Evolutionary conservation across 768 basidiomycete species (phyloP), one percentile per base, ranked within the genome.

Genomic region (Leccinellum albellum): DNA sequence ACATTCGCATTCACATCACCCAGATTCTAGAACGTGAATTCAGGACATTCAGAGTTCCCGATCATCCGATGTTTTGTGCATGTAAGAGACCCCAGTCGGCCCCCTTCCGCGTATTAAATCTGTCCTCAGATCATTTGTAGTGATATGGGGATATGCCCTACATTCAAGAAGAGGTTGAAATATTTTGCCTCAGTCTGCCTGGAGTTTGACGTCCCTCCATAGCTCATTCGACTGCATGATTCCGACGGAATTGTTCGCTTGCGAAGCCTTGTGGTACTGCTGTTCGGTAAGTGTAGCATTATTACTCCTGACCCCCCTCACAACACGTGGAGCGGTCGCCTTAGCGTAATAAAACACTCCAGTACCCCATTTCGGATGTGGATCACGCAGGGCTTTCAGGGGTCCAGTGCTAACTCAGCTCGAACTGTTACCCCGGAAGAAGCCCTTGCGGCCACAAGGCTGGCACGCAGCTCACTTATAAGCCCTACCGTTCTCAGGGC

Each of bases 381-480:
- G 50, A 47, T 51, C 52, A 50, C 48, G 50, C 58, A 57, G 51
- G 59, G 64, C 55, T 50, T 24, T 35, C 64, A 58, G 66, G 65
- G 66, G 66, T 29, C 67, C 40, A 32, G 13, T 28, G 20, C 15
- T 50, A 45, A 59, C 51, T 54, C 53, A 59, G 56, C 52, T 60
- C 51, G 52, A 53, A 59, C 62, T 66, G 53, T 60, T 69, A 66
- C 61, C 66, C 68, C 66, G 61, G 64, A 66, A 61, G 59, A 62
- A 62, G 52, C 12, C 14, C 46, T 40, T 15, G 44, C 50, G 50
- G 54, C 69, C 66, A 66, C 68, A 61, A 64, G 68, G 66, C 59
- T n/a, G 54, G 58, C 69, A 70, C 56, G 68, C 66, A 57, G 64
- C 55, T 26, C 50, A 56, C 59, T 64, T 70, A 70, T 52, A 70